These are phyloP conservation scores for Cydonia oblonga DNA, from an alignment of 331 rosid genomes.

Conservation along the genomic window DNA sequence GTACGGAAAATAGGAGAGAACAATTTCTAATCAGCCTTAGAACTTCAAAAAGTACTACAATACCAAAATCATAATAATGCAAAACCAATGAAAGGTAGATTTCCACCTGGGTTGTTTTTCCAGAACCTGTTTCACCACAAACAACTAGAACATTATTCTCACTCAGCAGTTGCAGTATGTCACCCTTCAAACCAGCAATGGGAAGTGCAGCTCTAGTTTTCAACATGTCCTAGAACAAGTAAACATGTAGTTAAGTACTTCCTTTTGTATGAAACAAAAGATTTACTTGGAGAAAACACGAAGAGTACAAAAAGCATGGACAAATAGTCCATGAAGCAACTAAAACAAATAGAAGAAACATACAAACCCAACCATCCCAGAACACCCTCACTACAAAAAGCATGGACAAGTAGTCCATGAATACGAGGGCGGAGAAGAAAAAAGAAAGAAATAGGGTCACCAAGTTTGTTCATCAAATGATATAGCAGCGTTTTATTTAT, in stretches of 20 bases:
- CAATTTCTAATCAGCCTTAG: conserved; percentile 10
- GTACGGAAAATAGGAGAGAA: not conserved
- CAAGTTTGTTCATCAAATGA: not conserved
- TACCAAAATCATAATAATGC: not conserved
- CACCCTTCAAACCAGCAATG: conserved; percentile 56
- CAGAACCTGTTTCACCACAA: conserved; percentile 99
- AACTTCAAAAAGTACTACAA: conserved; percentile 1
- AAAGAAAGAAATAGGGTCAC: not conserved
- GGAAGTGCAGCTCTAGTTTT: conserved; percentile 79
- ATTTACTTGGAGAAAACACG: no score
- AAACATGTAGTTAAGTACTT: not conserved
- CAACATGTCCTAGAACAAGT: conserved; percentile 59
- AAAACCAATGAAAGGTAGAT: conserved; percentile 8
- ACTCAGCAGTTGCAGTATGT: conserved; percentile 58
- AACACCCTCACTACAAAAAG: no score
- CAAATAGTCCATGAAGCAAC: not conserved
- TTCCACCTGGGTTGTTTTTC: conserved; percentile 94
- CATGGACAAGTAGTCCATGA: no score
- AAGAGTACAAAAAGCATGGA: no score
- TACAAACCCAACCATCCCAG: no score
- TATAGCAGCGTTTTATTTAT: not conserved
- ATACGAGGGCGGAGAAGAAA: no score
- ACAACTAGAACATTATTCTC: conserved; percentile 73
- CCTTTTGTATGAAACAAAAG: no score
- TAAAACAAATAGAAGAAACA: not conserved